Evolutionary conservation across 176 grass and related monocot genomes (phyloP), one percentile per base, ranked within the genome.

Genomic region (Leersia perrieri): DNA sequence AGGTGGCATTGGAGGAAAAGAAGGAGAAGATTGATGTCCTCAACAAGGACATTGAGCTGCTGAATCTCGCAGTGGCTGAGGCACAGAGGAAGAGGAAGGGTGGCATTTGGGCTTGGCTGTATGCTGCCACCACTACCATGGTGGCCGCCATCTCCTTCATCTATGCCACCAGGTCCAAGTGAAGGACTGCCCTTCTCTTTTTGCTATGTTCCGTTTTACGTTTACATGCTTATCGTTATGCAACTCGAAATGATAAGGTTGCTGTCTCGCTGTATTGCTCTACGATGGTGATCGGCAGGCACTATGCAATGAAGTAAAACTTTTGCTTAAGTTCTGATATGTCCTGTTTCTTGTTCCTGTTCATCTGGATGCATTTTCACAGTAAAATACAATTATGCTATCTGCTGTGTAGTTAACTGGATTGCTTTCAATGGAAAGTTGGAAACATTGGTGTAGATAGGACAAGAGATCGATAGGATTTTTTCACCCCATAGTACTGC

Each of bases 81-180:
- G 73, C 83, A 8, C 74, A 87, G 49, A 89, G 63, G 39, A 76
- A 32, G 76, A 89, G 47, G 12, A 89, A 85, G 74, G 81, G 53
- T 66, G 81, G 80, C 60, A 58, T 89, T 41, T 89, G 89, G 89
- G 80, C 84, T 15, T 94, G 92, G 89, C 31, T 94, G 33, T 89
- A 82, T 85, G 86, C 84, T 1, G 76, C 77, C 20, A 86, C 80
- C 12, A 74, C 92, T 22, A 89, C 89, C 42, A 67, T 87, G 79
- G 51, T 94, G 25, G 87, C 89, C 9, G 92, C 86, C 22, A 68
- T 89, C 62, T 94, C 92, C 33, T 53, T 94, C 66, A 86, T 88
- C 31, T 94, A 88, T 77, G 91, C 88, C 33, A 44, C 68, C 9
- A 87, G 75, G 82, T 44, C 63, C 61, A 27, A 62, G 1, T 94